Conservation (phyloP, 805 yeast genomes). For the Myxozyma monticola region DNA sequence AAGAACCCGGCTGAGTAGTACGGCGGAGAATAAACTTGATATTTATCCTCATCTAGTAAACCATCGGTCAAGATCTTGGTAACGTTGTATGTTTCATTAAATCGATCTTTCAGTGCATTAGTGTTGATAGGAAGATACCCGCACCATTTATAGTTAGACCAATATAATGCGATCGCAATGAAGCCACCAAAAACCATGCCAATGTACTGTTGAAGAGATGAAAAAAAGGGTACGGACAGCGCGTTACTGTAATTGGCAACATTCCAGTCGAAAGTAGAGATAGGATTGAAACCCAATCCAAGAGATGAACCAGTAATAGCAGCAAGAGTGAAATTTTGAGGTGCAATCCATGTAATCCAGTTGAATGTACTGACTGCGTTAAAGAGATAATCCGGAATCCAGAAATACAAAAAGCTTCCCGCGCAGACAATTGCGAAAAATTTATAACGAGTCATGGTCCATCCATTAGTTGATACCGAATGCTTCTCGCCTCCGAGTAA, state of each 20-base stretch:
- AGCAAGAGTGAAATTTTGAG: slow-evolving; percentile 56
- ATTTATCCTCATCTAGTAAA: slow-evolving; percentile 48
- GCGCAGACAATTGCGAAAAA: slow-evolving; percentile 49
- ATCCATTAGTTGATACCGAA: slow-evolving; percentile 54
- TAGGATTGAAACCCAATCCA: slow-evolving; percentile 68
- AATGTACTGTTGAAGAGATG: slow-evolving; percentile 46
- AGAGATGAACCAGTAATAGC: slow-evolving; percentile 62
- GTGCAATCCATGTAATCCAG: slow-evolving; percentile 66
- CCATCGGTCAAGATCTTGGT: slow-evolving; percentile 49
- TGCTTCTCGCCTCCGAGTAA: slow-evolving; percentile 46
- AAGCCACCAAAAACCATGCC: slow-evolving; percentile 51
- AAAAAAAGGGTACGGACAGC: slow-evolving; percentile 16
- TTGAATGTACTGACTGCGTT: slow-evolving; percentile 58
- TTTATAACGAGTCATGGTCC: slow-evolving; percentile 56
- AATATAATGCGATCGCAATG: slow-evolving; percentile 51
- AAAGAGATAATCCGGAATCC: slow-evolving; percentile 63
- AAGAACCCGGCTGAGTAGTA: slow-evolving; percentile 56
- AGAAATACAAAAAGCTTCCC: slow-evolving; percentile 50
- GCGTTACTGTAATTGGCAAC: slow-evolving; percentile 37
- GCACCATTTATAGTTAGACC: slow-evolving; percentile 56
- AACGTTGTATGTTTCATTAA: slow-evolving; percentile 53
- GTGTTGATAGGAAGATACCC: slow-evolving; percentile 56
- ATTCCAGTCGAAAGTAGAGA: slow-evolving; percentile 70
- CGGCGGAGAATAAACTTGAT: slow-evolving; percentile 61
- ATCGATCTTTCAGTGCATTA: slow-evolving; percentile 50